A percentile compares a stretch with the other conserved stretches of the same genome.
phyloP scores from a whole-genome alignment of 1,284 basidiomycete genomes.

The Moesziomyces sp. region DNA sequence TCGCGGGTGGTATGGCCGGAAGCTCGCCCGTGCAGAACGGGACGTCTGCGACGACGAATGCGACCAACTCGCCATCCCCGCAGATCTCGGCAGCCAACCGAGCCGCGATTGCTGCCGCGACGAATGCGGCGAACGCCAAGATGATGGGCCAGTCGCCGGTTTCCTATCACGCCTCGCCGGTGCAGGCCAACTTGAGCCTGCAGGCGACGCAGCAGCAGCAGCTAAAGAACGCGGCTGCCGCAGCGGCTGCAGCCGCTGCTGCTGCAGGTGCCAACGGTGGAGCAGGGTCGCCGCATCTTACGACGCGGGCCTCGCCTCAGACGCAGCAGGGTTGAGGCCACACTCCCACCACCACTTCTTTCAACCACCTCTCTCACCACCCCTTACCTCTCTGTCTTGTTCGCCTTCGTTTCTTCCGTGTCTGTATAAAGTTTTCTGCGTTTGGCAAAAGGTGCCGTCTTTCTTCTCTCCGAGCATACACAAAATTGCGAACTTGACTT shows the following conservation, averaged over 20 bases:
- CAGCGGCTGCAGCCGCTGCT: slow-evolving; percentile 30
- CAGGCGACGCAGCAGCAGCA: slow-evolving; percentile 41
- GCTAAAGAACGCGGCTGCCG: slow-evolving; percentile 32
- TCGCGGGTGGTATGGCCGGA: slow-evolving; percentile 28
- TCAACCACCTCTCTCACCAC: slow-evolving; percentile 12
- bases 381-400: slow-evolving; percentile 13
- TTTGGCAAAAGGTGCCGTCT: slow-evolving; percentile 4
- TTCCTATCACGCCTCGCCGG: slow-evolving; percentile 40
- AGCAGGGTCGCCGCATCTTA: slow-evolving; percentile 33
- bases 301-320: slow-evolving; percentile 36
- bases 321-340: slow-evolving; percentile 35
- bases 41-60: slow-evolving; percentile 32
- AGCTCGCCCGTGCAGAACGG: slow-evolving; percentile 40
- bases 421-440: slow-evolving; percentile 13
- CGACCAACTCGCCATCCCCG: slow-evolving; percentile 47
- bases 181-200: slow-evolving; percentile 39
- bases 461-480: slow-evolving; percentile 1
- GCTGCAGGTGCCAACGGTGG: slow-evolving; percentile 27
- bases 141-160: slow-evolving; percentile 43
- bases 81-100: slow-evolving; percentile 48
- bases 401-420: slow-evolving; percentile 30
- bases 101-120: slow-evolving; percentile 42
- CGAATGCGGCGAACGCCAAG: slow-evolving; percentile 41
- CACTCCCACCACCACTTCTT: not conserved
- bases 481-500: slow-evolving; percentile 36